Base-by-base conservation (phyloP, 148 eudicot genomes). In the Rhododendron henanense region DNA sequence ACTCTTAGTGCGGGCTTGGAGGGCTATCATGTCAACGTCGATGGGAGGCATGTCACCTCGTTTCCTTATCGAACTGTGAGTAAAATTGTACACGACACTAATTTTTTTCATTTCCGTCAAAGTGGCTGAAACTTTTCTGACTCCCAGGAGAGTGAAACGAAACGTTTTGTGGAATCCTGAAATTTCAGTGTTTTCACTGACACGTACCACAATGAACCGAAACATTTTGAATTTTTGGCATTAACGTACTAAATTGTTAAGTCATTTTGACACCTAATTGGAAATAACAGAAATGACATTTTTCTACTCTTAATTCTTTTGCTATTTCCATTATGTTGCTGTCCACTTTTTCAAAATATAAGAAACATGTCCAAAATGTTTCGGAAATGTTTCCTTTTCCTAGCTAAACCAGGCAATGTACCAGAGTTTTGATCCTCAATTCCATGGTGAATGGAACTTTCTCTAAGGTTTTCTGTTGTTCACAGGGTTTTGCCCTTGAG, bases 61-160 rank as follows among this genome's bases (percentile, higher is more conserved):
- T 96, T 96, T 88, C 94, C 98, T 84, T 94, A 96, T 90, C 96
- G 94, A 80, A 92, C 93, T 10, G 98, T 96, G 89, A 94, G 98
- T 93, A 59, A 50, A 84, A 84, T 86, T 15, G 59, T 67, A 63
- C 11, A 80, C 6, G 1, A 0, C 7, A 14, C 8, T 28, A 71
- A 31, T 71, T 31, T 33, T 16, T 71, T 71, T 33, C 76, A 31
- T 71, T 71, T 71, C 76, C 1, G 2, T 31, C 8, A 14, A 71
- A 13, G 76, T 28, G 18, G 76, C 39, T 1, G 8, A 71, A 67
- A 33, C 19, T 31, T 71, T 31, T 4, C 37, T 28, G 19, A 69
- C 11, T 69, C 18, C 37, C 7, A 28, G 75, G 37, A 25, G 75
- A 69, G 19, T 4, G 74, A 67, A 28, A 67, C 5, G 15, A 25